phyloP scores from a whole-genome alignment of 768 basidiomycete genomes.

The Russula ochroleuca region DNA sequence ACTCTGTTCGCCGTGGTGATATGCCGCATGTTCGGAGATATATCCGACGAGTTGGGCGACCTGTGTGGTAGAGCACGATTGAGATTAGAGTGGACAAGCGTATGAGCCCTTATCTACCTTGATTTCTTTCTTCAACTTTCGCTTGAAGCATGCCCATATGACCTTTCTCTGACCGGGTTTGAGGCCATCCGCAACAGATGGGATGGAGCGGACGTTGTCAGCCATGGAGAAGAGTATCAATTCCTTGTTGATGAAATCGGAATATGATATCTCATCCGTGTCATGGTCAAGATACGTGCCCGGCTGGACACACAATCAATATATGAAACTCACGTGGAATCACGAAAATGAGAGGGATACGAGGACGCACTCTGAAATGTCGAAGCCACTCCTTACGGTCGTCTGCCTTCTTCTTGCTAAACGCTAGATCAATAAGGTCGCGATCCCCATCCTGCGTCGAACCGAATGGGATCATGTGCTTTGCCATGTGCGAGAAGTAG shows the following conservation, averaged over 20 bases:
- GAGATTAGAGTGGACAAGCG: neutral
- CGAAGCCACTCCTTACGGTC: conserved; percentile 98
- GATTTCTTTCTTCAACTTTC: conserved; percentile 86
- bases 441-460: conserved; percentile 76
- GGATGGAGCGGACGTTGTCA: conserved; percentile 97
- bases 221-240: conserved; percentile 99
- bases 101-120: conserved; percentile 48
- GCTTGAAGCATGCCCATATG: conserved; percentile 93
- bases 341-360: too few species aligned
- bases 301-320: conserved; percentile 46
- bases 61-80: conserved; percentile 35
- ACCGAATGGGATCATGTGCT: conserved; percentile 92
- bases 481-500: conserved; percentile 89
- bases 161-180: conserved; percentile 98
- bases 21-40: conserved; percentile 87
- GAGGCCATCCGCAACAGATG: conserved; percentile 87
- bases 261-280: conserved; percentile 76
- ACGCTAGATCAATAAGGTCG: conserved; percentile 91
- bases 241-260: conserved; percentile 98
- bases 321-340: neutral
- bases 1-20: conserved; percentile 93
- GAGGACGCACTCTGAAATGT: conserved; percentile 66
- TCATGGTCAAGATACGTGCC: conserved; percentile 93
- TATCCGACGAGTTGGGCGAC: conserved; percentile 96
- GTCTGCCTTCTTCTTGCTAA: conserved; percentile 99